Evolutionary conservation across 208 protist genomes (phyloP).

Genomic region (Acanthamoeba sp.): DNA sequence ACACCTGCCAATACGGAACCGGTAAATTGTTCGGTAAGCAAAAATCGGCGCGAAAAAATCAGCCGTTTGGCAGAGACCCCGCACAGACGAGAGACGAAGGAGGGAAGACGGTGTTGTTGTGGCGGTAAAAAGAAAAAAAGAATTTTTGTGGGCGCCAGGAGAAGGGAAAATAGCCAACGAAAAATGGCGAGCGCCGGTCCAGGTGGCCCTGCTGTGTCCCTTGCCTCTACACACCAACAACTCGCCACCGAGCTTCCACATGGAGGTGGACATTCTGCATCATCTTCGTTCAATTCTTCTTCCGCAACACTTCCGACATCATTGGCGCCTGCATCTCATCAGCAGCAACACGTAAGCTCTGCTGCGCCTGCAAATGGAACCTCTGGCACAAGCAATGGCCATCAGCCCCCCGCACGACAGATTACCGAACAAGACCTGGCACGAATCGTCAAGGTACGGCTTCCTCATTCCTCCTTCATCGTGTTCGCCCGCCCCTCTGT

Average conservation of each 20-base stretch:
- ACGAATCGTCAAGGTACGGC: conserved; percentile 1
- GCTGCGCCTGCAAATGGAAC: background rate
- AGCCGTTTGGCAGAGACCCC: too few species aligned
- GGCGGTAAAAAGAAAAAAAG: background rate
- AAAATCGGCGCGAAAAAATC: too few species aligned
- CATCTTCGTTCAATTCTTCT: background rate
- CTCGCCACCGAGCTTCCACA: background rate
- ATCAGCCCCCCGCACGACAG: background rate
- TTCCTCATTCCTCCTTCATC: too few species aligned
- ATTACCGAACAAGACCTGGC: background rate
- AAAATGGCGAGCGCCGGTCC: background rate
- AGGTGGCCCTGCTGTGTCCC: background rate
- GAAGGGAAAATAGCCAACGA: background rate
- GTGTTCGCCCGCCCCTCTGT: too few species aligned
- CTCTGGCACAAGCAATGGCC: background rate
- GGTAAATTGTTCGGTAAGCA: too few species aligned
- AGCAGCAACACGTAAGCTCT: too few species aligned
- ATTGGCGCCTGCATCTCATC: too few species aligned
- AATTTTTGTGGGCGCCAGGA: background rate
- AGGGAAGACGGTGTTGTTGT: too few species aligned
- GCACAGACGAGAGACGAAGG: too few species aligned
- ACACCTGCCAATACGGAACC: too few species aligned
- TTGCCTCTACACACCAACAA: too few species aligned
- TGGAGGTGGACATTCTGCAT: background rate
- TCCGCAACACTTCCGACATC: background rate